Conservation (phyloP, 352 stramenopile genomes). For the Sclerospora graminicola region DNA sequence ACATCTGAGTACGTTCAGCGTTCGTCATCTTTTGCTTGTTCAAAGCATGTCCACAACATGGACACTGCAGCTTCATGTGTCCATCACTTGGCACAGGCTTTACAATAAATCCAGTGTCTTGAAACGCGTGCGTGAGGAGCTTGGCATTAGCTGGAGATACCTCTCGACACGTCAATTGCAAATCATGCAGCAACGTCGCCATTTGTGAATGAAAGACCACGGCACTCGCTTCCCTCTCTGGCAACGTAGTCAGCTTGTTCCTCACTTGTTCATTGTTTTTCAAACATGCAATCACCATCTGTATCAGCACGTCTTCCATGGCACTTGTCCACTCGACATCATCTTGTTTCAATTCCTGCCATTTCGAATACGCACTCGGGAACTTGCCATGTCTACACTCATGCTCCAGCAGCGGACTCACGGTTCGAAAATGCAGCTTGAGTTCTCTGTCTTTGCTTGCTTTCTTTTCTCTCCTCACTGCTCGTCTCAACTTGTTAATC, state of each 20-base stretch:
- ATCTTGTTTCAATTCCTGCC: conserved; percentile 43
- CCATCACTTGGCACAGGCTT: conserved; percentile 32
- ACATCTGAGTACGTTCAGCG: conserved; percentile 32
- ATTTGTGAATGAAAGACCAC: conserved; percentile 42
- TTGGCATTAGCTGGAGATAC: conserved; percentile 37
- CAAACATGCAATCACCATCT: conserved; percentile 51
- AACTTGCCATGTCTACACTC: conserved; percentile 37
- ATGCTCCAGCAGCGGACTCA: conserved; percentile 51
- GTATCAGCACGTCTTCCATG: conserved; percentile 64
- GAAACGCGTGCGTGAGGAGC: conserved; percentile 33
- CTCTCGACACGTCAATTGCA: conserved; percentile 44
- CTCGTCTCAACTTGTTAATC: conserved; percentile 26
- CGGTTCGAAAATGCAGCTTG: conserved; percentile 59
- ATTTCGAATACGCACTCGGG: conserved; percentile 28
- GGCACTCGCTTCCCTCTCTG: background rate
- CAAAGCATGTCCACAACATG: conserved; percentile 27
- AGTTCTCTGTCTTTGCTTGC: background rate
- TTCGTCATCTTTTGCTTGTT: conserved; percentile 33
- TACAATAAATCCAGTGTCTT: conserved; percentile 20
- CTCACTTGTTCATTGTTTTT: conserved; percentile 14
- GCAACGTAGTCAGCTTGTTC: conserved; percentile 5
- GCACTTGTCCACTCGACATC: conserved; percentile 60
- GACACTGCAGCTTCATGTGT: conserved; percentile 28
- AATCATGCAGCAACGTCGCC: conserved; percentile 41
- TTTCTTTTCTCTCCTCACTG: conserved; percentile 1